Evolutionary conservation across 2,329 filamentous ascomycete genomes (phyloP).

Genomic region (Beauveria medogensis): DNA sequence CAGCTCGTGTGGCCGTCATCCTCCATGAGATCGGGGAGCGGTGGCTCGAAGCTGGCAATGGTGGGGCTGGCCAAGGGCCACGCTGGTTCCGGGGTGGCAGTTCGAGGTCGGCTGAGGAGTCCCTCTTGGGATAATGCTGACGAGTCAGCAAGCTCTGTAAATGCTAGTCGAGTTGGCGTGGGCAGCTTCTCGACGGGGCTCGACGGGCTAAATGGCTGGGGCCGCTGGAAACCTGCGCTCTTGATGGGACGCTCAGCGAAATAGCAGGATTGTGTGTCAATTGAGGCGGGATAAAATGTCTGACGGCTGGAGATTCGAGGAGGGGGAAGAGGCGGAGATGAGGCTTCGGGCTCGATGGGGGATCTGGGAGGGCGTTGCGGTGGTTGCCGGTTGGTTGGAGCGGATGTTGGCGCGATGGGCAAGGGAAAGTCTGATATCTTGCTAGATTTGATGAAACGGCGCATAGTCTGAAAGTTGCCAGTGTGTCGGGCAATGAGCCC

Average conservation of each 20-base stretch:
- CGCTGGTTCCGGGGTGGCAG: conserved; percentile 29
- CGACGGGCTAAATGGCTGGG: conserved; percentile 32
- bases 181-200: conserved; percentile 16
- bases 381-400: background rate
- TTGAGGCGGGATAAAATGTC: conserved; percentile 35
- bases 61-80: conserved; percentile 29
- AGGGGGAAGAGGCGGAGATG: conserved; percentile 39
- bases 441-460: conserved; percentile 10
- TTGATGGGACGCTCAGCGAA: conserved; percentile 36
- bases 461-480: conserved; percentile 7
- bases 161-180: conserved; percentile 12
- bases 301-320: conserved; percentile 48
- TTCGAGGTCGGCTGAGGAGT: conserved; percentile 35
- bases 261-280: conserved; percentile 28
- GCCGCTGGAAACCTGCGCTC: conserved; percentile 36
- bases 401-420: background rate
- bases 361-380: conserved; percentile 30
- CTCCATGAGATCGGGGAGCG: conserved; percentile 53
- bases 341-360: conserved; percentile 27
- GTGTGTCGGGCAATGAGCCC: conserved; percentile 9
- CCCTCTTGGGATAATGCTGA: conserved; percentile 19
- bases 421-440: conserved; percentile 1
- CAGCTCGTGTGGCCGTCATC: conserved; percentile 46
- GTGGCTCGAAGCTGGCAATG: conserved; percentile 28
- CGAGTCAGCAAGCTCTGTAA: conserved; percentile 7